phyloP scores from a whole-genome alignment of 2,329 filamentous ascomycete species.

The Microsporum canis region DNA sequence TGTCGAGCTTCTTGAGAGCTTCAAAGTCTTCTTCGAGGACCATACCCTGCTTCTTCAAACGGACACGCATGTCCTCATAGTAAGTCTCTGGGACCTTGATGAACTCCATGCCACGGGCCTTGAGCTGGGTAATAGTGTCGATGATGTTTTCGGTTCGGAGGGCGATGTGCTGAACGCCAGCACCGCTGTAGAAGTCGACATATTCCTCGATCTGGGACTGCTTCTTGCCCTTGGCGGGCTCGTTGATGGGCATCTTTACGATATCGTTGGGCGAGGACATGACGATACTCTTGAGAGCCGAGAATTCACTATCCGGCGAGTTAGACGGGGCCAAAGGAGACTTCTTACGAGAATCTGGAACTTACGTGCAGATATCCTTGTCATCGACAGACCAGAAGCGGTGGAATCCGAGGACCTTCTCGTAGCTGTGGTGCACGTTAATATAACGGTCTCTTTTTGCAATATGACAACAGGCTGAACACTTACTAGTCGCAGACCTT shows the following conservation, averaged over 20 bases:
- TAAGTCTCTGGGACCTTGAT: slow-evolving; percentile 82
- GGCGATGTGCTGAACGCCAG: slow-evolving; percentile 89
- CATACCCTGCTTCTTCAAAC: slow-evolving; percentile 53
- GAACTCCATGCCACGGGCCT: slow-evolving; percentile 82
- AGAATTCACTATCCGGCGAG: slow-evolving; percentile 51
- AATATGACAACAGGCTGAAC: background rate
- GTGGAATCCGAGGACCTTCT: slow-evolving; percentile 81
- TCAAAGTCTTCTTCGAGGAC: slow-evolving; percentile 78
- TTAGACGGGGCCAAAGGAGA: background rate
- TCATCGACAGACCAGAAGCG: slow-evolving; percentile 97
- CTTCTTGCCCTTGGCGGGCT: slow-evolving; percentile 80
- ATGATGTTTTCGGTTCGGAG: slow-evolving; percentile 75
- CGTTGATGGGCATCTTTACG: slow-evolving; percentile 98
- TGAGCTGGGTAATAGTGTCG: slow-evolving; percentile 60
- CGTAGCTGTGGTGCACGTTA: slow-evolving; percentile 48
- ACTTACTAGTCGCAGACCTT: slow-evolving; percentile 48
- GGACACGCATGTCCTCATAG: slow-evolving; percentile 63
- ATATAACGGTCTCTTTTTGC: background rate
- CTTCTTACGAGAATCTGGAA: slow-evolving; percentile 9
- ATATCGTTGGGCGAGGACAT: slow-evolving; percentile 76
- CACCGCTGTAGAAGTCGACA: slow-evolving; percentile 76
- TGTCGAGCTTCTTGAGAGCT: slow-evolving; percentile 63
- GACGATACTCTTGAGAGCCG: slow-evolving; percentile 75
- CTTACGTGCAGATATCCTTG: slow-evolving; percentile 65
- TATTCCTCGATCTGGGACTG: slow-evolving; percentile 92